Evolutionary conservation across 352 stramenopile species (phyloP), one percentile per base, ranked within the genome.

Genomic region (Aphanomyces astaci): DNA sequence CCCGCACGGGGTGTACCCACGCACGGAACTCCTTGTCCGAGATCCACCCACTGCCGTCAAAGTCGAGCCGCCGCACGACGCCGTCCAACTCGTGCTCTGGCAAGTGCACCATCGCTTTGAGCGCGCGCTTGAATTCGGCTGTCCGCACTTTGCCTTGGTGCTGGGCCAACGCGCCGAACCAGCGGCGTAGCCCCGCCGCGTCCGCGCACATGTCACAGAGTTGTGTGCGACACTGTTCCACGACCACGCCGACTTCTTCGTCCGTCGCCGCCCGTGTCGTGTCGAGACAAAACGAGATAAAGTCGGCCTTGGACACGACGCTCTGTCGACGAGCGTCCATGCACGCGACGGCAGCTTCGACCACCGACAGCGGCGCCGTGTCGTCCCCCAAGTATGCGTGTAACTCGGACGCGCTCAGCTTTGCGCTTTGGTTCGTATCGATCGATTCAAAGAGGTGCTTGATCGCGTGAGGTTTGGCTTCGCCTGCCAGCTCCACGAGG

Each of bases 31-130:
- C 82, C 22, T 49, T 64, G 4, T 81, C 85, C 10, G 84, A 88
- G 60, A 92, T 78, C 81, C 81, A 90, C 10, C 79, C 79, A 32
- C 84, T 92, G 11, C 56, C 53, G 56, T 90, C 78, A 5, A 70
- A 76, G 63, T 92, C 81, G 3, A 90, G 69, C 25, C 62, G 71
- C n/a, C 76, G 72, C 3, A 82, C 63, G 0, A 75, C 75, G 22
- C 63, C 66, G 27, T 89, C 74, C 11, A 88, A 17, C 27, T 71
- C 67, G 17, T 73, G 25, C 51, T 73, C 25, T 56, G 53, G 17
- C 43, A 74, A 31, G 40, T 62, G 72, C 43, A 17, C 36, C 60
- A 54, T 71, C 40, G 63, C 40, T 71, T 40, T 36, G 55, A 90
- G n/a, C 0, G 77, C 77, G 4, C 68, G 78, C 67, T 88, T 88